These are phyloP conservation scores for Sequoiadendron giganteum DNA, from an alignment of 75 land plant species.

Conservation along the genomic window DNA sequence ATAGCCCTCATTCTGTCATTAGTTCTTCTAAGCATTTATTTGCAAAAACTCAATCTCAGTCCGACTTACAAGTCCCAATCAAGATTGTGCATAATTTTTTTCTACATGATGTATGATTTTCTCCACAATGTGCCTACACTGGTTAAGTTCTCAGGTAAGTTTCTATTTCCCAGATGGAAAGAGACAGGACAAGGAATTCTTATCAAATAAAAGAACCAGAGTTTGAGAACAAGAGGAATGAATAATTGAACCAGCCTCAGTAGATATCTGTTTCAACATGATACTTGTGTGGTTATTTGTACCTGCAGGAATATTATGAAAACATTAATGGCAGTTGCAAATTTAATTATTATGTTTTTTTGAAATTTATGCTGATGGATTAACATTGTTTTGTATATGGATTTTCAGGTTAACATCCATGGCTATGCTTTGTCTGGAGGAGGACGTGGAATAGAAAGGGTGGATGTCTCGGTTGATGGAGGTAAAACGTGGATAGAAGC, in stretches of 20 bases:
- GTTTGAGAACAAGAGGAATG: background rate
- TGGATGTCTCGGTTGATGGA: slow-evolving; percentile 89
- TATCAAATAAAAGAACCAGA: background rate
- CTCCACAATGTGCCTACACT: background rate
- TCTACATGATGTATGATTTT: background rate
- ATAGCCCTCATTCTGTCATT: background rate
- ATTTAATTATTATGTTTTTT: background rate
- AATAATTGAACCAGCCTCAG: background rate
- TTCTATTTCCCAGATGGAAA: background rate
- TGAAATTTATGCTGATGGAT: background rate
- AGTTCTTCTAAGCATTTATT: background rate
- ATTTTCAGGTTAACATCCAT: slow-evolving; percentile 51
- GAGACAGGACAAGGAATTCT: background rate
- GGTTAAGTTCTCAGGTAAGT: background rate
- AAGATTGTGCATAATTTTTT: background rate
- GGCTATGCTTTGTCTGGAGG: slow-evolving; percentile 98
- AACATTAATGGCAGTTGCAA: background rate
- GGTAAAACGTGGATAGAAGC: slow-evolving; percentile 97
- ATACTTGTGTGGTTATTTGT: background rate
- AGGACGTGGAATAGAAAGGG: slow-evolving; percentile 96
- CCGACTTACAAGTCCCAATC: background rate
- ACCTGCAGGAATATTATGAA: background rate
- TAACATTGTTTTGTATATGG: background rate
- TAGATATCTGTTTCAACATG: background rate
- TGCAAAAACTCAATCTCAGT: background rate